phyloP scores from a whole-genome alignment of 176 grass and related monocot species.

The Eleusine indica region DNA sequence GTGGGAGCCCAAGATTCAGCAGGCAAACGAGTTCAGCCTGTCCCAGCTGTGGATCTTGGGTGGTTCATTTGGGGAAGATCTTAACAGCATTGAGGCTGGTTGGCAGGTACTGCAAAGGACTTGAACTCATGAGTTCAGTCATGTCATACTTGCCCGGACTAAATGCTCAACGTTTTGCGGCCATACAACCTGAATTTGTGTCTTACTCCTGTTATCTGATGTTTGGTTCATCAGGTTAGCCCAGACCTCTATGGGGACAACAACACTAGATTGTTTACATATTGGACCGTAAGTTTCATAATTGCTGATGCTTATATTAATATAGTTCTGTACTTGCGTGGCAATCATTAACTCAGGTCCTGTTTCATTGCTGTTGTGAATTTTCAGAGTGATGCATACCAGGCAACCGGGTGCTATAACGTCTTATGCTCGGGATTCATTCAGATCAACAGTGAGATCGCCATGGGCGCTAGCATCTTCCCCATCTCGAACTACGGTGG shows the following conservation, averaged over 20 bases:
- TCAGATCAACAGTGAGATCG: conserved; percentile 76
- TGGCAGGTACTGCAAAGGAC: conserved; percentile 61
- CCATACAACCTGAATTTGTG: not conserved
- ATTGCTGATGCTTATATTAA: not conserved
- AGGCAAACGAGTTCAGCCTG: conserved; percentile 74
- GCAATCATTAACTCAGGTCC: not conserved
- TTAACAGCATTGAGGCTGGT: conserved; percentile 87
- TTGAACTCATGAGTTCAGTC: conserved; percentile 10
- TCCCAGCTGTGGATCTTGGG: conserved; percentile 81
- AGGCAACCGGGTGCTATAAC: conserved; percentile 82
- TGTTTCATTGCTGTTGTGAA: not conserved
- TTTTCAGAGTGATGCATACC: conserved; percentile 77
- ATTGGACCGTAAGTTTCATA: conserved; percentile 73
- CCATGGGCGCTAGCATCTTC: conserved; percentile 76
- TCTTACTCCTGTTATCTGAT: conserved; percentile 30
- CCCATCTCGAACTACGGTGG: conserved; percentile 65
- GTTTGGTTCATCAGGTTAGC: conserved; percentile 62
- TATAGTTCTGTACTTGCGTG: not conserved
- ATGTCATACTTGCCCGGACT: not conserved
- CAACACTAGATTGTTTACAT: conserved; percentile 79
- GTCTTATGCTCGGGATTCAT: conserved; percentile 85
- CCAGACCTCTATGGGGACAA: conserved; percentile 82
- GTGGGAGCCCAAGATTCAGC: conserved; percentile 79
- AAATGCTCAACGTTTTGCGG: not conserved
- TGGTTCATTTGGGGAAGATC: conserved; percentile 65